Percentiles rank a stretch among this genome's conserved stretches.
Conservation (phyloP, 179 eudicot genomes). For the Gypsophila paniculata region DNA sequence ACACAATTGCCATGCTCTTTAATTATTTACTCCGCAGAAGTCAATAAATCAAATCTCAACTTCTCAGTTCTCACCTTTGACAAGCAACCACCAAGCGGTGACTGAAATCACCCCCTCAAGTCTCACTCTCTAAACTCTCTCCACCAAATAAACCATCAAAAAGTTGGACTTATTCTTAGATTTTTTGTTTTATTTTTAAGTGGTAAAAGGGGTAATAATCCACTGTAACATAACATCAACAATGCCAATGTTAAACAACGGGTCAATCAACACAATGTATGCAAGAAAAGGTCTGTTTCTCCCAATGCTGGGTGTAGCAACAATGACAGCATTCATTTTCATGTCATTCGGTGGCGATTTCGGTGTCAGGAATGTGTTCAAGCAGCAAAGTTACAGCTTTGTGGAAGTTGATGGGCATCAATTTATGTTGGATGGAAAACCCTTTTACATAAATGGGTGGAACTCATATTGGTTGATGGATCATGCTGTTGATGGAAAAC, state of each 20-base stretch:
- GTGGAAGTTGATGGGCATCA: constrained; percentile 78
- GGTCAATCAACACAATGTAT: constrained; percentile 27
- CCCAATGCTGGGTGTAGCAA: constrained; percentile 54
- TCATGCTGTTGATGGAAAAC: constrained; percentile 53
- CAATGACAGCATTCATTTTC: constrained; percentile 49
- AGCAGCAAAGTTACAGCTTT: constrained; percentile 44
- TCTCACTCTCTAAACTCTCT: too few relatives aligned
- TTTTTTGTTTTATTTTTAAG: too few relatives aligned
- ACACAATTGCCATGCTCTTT: too few relatives aligned
- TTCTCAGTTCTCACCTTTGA: too few relatives aligned
- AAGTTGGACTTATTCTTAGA: too few relatives aligned
- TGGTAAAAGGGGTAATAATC: too few relatives aligned
- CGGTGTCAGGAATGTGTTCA: constrained; percentile 23
- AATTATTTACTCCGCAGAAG: too few relatives aligned
- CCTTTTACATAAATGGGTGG: constrained; percentile 88
- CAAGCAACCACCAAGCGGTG: too few relatives aligned
- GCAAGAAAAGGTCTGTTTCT: constrained; percentile 54
- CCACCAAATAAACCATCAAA: too few relatives aligned
- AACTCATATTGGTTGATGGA: constrained; percentile 98
- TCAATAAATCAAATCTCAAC: too few relatives aligned
- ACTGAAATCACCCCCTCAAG: too few relatives aligned
- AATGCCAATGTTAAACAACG: not conserved
- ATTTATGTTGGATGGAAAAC: constrained; percentile 60
- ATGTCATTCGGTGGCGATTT: constrained; percentile 65
- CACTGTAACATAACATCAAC: too few relatives aligned